A percentile compares a stretch with the other conserved stretches of the same genome.
Conservation (phyloP, 2,329 filamentous ascomycete genomes). For the Penicillium sp. region DNA sequence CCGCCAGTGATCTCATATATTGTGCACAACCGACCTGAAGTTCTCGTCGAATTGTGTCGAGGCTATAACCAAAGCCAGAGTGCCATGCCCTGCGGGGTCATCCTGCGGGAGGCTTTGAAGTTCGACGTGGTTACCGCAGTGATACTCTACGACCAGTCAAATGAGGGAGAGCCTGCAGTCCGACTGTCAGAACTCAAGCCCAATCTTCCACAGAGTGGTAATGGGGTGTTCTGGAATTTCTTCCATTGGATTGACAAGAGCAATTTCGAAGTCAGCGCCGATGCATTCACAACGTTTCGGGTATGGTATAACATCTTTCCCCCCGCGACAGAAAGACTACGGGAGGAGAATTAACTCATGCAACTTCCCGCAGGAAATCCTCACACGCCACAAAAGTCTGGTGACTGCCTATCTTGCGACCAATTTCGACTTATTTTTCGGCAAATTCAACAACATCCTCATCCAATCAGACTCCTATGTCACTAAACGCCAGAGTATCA, state of each 20-base stretch:
- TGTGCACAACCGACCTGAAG: slow-evolving; percentile 76
- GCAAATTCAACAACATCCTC: slow-evolving; percentile 78
- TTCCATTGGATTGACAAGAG: slow-evolving; percentile 97
- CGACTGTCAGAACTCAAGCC: slow-evolving; percentile 73
- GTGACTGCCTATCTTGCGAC: slow-evolving; percentile 80
- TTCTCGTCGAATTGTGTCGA: slow-evolving; percentile 79
- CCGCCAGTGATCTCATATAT: slow-evolving; percentile 85
- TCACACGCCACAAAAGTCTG: slow-evolving; percentile 89
- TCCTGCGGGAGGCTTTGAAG: slow-evolving; percentile 83
- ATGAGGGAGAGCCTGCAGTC: slow-evolving; percentile 65
- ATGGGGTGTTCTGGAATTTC: slow-evolving; percentile 92
- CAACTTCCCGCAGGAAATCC: slow-evolving; percentile 60
- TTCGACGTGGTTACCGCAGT: slow-evolving; percentile 86
- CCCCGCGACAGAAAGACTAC: not conserved
- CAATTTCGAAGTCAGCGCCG: slow-evolving; percentile 92
- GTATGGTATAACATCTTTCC: slow-evolving; percentile 57
- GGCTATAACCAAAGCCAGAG: slow-evolving; percentile 88
- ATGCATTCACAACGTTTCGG: slow-evolving; percentile 95
- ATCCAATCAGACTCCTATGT: slow-evolving; percentile 94
- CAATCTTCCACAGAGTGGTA: slow-evolving; percentile 66
- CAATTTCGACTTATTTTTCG: slow-evolving; percentile 92
- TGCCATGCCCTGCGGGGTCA: slow-evolving; percentile 82
- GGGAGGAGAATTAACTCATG: not conserved
- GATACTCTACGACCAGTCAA: slow-evolving; percentile 85
- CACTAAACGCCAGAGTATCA: slow-evolving; percentile 96